Evolutionary conservation across 495 filamentous ascomycete species (phyloP).

Genomic region (Glutinoglossum americanum): DNA sequence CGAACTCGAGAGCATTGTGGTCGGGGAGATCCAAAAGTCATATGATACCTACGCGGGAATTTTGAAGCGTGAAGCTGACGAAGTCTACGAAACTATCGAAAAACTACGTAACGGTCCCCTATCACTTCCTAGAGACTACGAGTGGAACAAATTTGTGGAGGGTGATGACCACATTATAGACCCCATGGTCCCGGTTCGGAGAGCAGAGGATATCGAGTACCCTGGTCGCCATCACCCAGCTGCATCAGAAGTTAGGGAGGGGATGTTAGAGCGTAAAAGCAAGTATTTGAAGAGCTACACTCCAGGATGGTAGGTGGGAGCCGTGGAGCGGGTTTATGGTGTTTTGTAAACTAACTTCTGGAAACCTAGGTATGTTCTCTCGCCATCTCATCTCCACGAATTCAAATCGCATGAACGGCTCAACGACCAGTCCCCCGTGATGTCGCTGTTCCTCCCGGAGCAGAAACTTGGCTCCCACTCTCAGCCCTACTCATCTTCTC

Average conservation of each 20-base stretch:
- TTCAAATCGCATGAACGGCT: slow-evolving; percentile 78
- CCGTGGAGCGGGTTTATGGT: neutral
- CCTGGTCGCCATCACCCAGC: slow-evolving; percentile 81
- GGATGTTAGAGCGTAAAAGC: slow-evolving; percentile 88
- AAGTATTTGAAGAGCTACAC: slow-evolving; percentile 98
- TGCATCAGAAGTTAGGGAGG: slow-evolving; percentile 67
- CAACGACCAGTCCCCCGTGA: slow-evolving; percentile 55
- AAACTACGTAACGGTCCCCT: slow-evolving; percentile 68
- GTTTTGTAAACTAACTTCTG: slow-evolving; percentile 7
- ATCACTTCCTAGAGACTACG: slow-evolving; percentile 71
- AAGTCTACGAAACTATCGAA: slow-evolving; percentile 54
- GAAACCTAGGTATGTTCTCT: slow-evolving; percentile 72
- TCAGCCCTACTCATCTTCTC: slow-evolving; percentile 61
- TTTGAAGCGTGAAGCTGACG: slow-evolving; percentile 71
- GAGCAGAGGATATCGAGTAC: slow-evolving; percentile 69
- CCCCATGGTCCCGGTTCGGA: slow-evolving; percentile 56
- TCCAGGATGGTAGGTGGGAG: slow-evolving; percentile 60
- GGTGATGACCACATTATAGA: slow-evolving; percentile 75
- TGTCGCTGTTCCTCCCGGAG: slow-evolving; percentile 87
- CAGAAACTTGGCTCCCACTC: slow-evolving; percentile 92
- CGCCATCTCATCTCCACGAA: slow-evolving; percentile 90
- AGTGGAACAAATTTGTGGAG: slow-evolving; percentile 73
- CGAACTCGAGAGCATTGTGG: slow-evolving; percentile 85
- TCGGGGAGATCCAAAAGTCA: slow-evolving; percentile 90
- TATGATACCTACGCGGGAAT: slow-evolving; percentile 85